Evolutionary conservation across 2,329 filamentous ascomycete species (phyloP).

Genomic region (Zymoseptoria tritici): DNA sequence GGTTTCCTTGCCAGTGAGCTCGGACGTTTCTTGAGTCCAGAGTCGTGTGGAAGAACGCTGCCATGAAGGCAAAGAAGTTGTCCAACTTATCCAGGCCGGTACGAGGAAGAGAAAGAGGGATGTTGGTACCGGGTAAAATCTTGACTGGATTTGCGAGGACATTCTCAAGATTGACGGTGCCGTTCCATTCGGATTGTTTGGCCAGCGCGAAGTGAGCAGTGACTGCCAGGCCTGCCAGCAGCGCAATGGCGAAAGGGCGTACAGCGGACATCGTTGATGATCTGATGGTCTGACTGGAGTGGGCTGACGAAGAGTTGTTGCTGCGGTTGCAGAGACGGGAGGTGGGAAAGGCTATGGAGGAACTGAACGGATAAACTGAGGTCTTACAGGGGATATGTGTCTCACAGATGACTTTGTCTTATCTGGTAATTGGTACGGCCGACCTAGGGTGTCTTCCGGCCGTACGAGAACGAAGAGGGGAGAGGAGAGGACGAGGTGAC

Average conservation of each 20-base stretch:
- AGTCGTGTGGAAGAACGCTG: conserved; percentile 15
- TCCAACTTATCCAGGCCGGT: conserved; percentile 13
- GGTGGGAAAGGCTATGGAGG: background rate
- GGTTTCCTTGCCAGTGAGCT: conserved; percentile 16
- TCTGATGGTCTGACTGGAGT: background rate
- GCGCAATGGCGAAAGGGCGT: background rate
- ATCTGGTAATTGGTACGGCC: background rate
- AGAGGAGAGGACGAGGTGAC: background rate
- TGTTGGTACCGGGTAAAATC: conserved; percentile 15
- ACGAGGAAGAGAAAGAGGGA: conserved; percentile 13
- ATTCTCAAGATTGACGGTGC: conserved; percentile 9
- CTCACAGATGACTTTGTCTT: background rate
- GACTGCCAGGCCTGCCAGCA: conserved; percentile 6
- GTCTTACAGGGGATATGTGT: background rate
- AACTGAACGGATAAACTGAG: background rate
- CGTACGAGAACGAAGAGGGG: background rate
- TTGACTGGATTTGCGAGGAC: conserved; percentile 12
- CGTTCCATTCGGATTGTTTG: conserved; percentile 17
- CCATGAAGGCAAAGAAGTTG: conserved; percentile 20
- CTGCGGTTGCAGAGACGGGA: background rate
- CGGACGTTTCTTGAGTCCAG: conserved; percentile 15
- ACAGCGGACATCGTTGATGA: background rate
- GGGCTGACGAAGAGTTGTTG: background rate
- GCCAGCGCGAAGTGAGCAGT: conserved; percentile 10
- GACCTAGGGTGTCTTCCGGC: background rate